These are phyloP conservation scores for Sordariomycetes sp. DNA, from an alignment of 2,329 filamentous ascomycete genomes.

Conservation along the genomic window DNA sequence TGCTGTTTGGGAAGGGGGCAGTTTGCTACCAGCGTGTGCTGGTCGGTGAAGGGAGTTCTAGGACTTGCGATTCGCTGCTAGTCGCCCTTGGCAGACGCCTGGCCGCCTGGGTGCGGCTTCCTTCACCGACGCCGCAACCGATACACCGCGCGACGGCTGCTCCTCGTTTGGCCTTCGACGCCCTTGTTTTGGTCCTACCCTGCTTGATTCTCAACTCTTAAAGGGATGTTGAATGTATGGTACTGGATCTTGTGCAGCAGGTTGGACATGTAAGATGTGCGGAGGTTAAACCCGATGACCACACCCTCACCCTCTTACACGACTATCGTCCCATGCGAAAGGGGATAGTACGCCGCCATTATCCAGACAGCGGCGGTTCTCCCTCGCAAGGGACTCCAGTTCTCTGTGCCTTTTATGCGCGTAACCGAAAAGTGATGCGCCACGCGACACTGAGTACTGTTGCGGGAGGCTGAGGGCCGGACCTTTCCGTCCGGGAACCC, in stretches of 20 bases:
- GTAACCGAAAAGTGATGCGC: background rate
- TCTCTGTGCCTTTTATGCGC: background rate
- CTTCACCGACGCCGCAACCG: background rate
- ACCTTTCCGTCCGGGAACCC: background rate
- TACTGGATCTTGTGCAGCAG: too few relatives aligned
- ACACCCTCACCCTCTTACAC: background rate
- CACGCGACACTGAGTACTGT: background rate
- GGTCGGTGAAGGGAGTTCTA: background rate
- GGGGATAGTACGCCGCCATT: background rate
- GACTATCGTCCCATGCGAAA: background rate
- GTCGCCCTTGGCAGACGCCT: background rate
- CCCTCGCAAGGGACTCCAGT: background rate
- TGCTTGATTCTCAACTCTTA: too few relatives aligned
- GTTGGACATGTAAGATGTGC: too few relatives aligned
- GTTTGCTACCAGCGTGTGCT: background rate
- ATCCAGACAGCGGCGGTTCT: background rate
- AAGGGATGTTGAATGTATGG: too few relatives aligned
- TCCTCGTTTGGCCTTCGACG: too few relatives aligned
- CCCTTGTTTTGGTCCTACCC: too few relatives aligned
- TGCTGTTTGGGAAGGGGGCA: background rate
- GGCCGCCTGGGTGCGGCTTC: background rate
- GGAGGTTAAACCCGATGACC: background rate
- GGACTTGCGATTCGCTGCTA: background rate
- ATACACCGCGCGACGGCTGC: too few relatives aligned
- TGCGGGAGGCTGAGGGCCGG: background rate